These are phyloP conservation scores for Aegilops umbellulata DNA, from an alignment of 176 grass and related monocot genomes.

Conservation along the genomic window DNA sequence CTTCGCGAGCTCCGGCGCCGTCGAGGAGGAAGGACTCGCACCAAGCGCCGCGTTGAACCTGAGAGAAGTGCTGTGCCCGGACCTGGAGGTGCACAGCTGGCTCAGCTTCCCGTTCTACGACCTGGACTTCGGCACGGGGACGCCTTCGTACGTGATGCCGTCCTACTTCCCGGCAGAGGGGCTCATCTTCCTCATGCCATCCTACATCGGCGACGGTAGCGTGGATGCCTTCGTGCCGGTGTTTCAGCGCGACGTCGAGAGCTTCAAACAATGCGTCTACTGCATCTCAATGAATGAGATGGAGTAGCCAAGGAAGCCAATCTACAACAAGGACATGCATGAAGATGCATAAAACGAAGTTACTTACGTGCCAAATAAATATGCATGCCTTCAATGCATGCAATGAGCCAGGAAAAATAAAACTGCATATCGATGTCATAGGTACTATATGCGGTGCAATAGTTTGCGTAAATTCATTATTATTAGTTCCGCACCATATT, in stretches of 20 bases:
- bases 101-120: slow-evolving; percentile 61
- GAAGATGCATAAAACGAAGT: too few species aligned
- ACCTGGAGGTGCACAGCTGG: slow-evolving; percentile 79
- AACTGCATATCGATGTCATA: too few species aligned
- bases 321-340: too few species aligned
- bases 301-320: too few species aligned
- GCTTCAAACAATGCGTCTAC: slow-evolving; percentile 57
- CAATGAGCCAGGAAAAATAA: too few species aligned
- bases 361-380: too few species aligned
- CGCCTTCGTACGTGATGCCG: slow-evolving; percentile 58
- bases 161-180: slow-evolving; percentile 58
- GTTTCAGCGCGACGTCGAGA: slow-evolving; percentile 46
- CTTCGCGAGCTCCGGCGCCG: slow-evolving; percentile 47
- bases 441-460: too few species aligned
- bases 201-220: slow-evolving; percentile 60
- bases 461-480: too few species aligned
- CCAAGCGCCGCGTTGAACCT: slow-evolving; percentile 1
- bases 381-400: too few species aligned
- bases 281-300: neutral
- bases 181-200: slow-evolving; percentile 49
- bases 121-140: slow-evolving; percentile 66
- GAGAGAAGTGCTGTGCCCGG: slow-evolving; percentile 48
- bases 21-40: slow-evolving; percentile 40
- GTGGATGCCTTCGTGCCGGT: slow-evolving; percentile 65
- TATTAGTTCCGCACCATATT: too few species aligned